These are phyloP conservation scores for Myrica gale DNA, from an alignment of 306 rosid genomes.

Conservation along the genomic window DNA sequence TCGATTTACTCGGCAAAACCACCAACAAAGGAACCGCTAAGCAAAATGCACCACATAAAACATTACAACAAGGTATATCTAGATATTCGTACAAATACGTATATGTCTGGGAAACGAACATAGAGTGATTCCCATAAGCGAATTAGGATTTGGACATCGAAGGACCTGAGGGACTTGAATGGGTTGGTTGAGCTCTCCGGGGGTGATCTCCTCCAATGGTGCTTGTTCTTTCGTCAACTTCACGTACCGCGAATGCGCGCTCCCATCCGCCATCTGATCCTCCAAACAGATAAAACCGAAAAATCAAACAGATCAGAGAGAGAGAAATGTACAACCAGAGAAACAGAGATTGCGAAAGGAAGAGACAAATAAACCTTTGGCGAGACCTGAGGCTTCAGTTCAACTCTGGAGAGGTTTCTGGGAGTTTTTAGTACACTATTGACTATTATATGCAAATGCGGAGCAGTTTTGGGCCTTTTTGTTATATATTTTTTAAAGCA, in stretches of 20 bases:
- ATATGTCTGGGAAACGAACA: neutral
- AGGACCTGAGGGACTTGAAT: slow-evolving; percentile 59
- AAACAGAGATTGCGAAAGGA: neutral
- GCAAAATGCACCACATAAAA: neutral
- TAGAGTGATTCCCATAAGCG: neutral
- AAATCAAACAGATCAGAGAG: neutral
- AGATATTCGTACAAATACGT: neutral
- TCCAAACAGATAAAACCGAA: neutral
- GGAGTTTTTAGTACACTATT: neutral
- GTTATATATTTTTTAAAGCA: too few relatives aligned
- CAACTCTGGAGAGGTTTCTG: neutral
- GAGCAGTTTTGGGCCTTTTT: neutral
- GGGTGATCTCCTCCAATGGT: slow-evolving; percentile 52
- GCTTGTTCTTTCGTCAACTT: slow-evolving; percentile 49
- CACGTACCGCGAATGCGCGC: slow-evolving; percentile 49
- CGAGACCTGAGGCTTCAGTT: neutral
- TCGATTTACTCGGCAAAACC: neutral
- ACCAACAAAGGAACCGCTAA: neutral
- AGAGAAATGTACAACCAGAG: neutral
- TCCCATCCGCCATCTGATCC: slow-evolving; percentile 47
- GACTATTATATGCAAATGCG: neutral
- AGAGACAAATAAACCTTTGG: neutral
- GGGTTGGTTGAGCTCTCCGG: slow-evolving; percentile 75
- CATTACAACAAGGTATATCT: neutral
- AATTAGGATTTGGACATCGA: neutral